A percentile compares a stretch with the other conserved stretches of the same genome.
These are phyloP conservation scores for Hericium coralloides DNA, from an alignment of 768 basidiomycete species.

Conservation along the genomic window DNA sequence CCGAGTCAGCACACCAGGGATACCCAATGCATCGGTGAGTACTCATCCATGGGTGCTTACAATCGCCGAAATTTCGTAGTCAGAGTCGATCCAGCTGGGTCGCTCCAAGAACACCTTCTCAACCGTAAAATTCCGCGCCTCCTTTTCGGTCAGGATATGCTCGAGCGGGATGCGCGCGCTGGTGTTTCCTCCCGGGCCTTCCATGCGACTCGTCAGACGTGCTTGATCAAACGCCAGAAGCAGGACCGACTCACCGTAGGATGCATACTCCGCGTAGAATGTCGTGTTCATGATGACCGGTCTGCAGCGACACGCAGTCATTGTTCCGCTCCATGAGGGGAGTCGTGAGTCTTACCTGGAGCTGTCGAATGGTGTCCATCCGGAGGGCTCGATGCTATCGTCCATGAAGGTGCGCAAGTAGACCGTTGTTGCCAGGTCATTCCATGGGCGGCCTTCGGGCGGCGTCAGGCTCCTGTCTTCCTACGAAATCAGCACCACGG, in stretches of 20 bases:
- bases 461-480: neutral
- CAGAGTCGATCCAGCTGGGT: slow-evolving; percentile 49
- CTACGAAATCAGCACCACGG: neutral
- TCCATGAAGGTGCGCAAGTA: slow-evolving; percentile 53
- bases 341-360: slow-evolving; percentile 23
- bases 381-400: slow-evolving; percentile 38
- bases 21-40: too few species aligned
- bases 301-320: slow-evolving; percentile 18
- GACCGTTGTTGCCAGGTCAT: slow-evolving; percentile 44
- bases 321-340: neutral
- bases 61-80: slow-evolving; percentile 20
- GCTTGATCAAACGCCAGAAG: neutral
- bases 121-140: slow-evolving; percentile 36
- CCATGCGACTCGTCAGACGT: neutral
- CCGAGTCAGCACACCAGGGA: too few species aligned
- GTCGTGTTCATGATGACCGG: slow-evolving; percentile 42
- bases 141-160: slow-evolving; percentile 33
- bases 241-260: slow-evolving; percentile 29
- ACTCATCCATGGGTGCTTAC: too few species aligned
- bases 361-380: slow-evolving; percentile 41
- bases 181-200: slow-evolving; percentile 48
- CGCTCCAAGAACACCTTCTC: slow-evolving; percentile 40
- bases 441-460: slow-evolving; percentile 45
- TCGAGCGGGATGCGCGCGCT: slow-evolving; percentile 35
- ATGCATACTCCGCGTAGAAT: slow-evolving; percentile 50